Evolutionary conservation across 768 basidiomycete genomes (phyloP), one percentile per base, ranked within the genome.

Genomic region (Leucocoprinus leucothites): DNA sequence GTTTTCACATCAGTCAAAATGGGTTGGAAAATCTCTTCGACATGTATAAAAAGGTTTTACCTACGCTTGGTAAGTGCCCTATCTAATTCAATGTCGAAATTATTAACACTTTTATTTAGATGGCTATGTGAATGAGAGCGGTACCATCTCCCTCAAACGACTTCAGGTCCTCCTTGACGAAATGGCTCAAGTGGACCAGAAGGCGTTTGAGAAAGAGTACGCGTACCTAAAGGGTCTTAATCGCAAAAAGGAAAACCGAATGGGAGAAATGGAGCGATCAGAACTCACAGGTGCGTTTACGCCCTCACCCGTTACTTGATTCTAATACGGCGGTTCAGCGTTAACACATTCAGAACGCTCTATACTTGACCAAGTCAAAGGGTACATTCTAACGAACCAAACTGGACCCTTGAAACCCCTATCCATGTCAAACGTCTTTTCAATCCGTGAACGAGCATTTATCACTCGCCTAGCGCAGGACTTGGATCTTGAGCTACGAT

Each of bases 1-100:
- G 96, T 69, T 71, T 99, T 22, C 97, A 98, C 67, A 98, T 99
- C 67, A 93, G 98, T 64, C 93, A 97, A 71, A 97, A 97, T 65
- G 97, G 93, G 11, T 68, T 99, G 60, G 94, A 98, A 72, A 82
- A 79, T 60, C 73, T 99, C 54, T 98, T 97, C 68, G 91, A 93
- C 8, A 91, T 97, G 53, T 99, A 99, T 72, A 98, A 98, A 80
- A 87, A 85, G 66, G 82, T 93, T 25, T 68, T 98, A 19, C 94
- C 95, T 21, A 81, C 84, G 44, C 70, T 87, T 63, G 86, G 83
- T 84, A 58, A 55, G 81, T 63, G 21, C 26, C 28, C n/a, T 51
- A 26, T 26, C 36, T 11, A 38, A 4, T 34, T 25, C 13, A 31
- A 31, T 31, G 11, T 31, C 31, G 31, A 5, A 5, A 11, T 5